Evolutionary conservation across 352 stramenopile genomes (phyloP), one percentile per base, ranked within the genome.

Genomic region (Globisporangium orthogonon): DNA sequence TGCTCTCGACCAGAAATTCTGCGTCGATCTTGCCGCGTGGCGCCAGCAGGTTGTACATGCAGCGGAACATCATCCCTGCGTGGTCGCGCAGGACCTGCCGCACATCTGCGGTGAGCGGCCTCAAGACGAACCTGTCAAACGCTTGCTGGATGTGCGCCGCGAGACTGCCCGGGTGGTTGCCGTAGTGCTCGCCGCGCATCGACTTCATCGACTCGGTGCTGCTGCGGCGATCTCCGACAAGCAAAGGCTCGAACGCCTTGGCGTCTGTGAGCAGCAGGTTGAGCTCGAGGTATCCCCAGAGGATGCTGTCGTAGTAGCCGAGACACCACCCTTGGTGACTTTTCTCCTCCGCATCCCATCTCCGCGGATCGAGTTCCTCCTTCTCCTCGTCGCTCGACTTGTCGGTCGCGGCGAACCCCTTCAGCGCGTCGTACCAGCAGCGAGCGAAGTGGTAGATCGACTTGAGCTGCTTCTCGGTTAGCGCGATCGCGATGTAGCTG

Each of bases 221-320:
- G 2, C 33, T 5, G 33, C 33, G 2, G 33, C 33, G 5, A 37
- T 37, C 4, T 37, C 33, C 33, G 30, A 54, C 7, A 4, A 73
- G n/a, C 47, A 72, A 58, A 0, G 56, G 54, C 39, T 64, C 46
- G 29, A 67, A 68, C 43, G 55, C 60, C 41, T 69, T 52, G n/a
- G 56, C 46, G 31, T 73, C 65, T 46, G 59, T 52, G 33, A 76
- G 63, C 37, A 71, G 41, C 44, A 76, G 49, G 29, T 76, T 76
- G 44, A 76, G 54, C 18, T 65, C 40, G 39, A 73, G 56, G 55
- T 76, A 76, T 15, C 69, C 61, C 29, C 50, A 23, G 15, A 70
- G n/a, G n/a, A 67, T 33, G 41, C 62, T 70, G 33, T 37, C 33
- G 41, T 37, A 37, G 33, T 37, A 37, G 5, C 33, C 33, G 5